Conservation (phyloP, 2,329 filamentous ascomycete genomes). For the Aspergillus sp. region DNA sequence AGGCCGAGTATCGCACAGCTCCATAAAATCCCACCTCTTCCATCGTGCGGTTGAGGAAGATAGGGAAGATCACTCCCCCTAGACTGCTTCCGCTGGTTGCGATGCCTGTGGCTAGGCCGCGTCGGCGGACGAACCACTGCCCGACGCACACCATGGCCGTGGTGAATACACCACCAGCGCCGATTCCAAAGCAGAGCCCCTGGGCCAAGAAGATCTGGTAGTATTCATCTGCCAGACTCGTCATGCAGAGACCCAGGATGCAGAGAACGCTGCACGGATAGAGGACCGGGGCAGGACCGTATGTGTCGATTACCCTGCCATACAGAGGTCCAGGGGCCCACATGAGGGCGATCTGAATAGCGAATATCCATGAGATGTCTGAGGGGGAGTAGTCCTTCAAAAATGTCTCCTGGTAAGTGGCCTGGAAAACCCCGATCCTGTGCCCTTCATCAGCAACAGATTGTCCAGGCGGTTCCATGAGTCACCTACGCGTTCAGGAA, state of each 20-base stretch:
- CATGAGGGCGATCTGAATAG: slow-evolving; percentile 7
- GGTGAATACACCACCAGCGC: slow-evolving; percentile 27
- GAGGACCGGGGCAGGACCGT: slow-evolving; percentile 57
- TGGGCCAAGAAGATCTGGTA: slow-evolving; percentile 56
- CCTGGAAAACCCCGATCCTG: slow-evolving; percentile 4
- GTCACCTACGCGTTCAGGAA: not conserved
- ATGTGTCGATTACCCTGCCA: slow-evolving; percentile 61
- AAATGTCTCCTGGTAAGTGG: slow-evolving; percentile 4
- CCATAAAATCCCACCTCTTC: slow-evolving; percentile 18
- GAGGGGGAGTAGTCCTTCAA: slow-evolving; percentile 1
- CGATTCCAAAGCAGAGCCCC: slow-evolving; percentile 50
- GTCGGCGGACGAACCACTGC: slow-evolving; percentile 52
- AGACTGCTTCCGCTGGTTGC: slow-evolving; percentile 53
- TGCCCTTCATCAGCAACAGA: not conserved
- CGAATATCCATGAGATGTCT: slow-evolving; percentile 7
- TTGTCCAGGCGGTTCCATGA: not conserved
- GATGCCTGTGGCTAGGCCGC: slow-evolving; percentile 53
- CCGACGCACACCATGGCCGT: slow-evolving; percentile 24
- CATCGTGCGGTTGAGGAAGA: slow-evolving; percentile 30
- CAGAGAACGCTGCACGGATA: slow-evolving; percentile 50
- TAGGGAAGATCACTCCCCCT: slow-evolving; percentile 58
- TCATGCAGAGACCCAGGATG: slow-evolving; percentile 57
- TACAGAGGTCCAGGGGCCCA: slow-evolving; percentile 45
- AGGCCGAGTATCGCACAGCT: slow-evolving; percentile 20
- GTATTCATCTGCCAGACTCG: slow-evolving; percentile 49